Evolutionary conservation across 2,329 filamentous ascomycete species (phyloP).

Genomic region (Venturiaceae sp.): DNA sequence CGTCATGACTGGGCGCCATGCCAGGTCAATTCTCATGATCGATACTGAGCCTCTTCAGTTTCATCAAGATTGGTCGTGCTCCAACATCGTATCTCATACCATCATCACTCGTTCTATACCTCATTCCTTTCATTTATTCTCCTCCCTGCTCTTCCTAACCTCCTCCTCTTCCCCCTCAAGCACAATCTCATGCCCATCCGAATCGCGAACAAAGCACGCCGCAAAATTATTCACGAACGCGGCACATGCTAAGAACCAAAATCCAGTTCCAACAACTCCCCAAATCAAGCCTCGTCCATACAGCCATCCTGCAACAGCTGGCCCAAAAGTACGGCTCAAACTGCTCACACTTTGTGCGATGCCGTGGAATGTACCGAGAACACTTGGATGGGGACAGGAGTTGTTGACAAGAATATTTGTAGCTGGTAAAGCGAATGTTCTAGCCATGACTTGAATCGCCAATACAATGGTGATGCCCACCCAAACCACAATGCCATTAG

Average conservation of each 20-base stretch:
- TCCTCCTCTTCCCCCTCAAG: constrained; percentile 43
- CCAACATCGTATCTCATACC: background rate
- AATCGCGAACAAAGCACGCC: constrained; percentile 49
- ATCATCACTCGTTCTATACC: too few relatives aligned
- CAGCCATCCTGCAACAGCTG: constrained; percentile 48
- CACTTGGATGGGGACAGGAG: constrained; percentile 43
- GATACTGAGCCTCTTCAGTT: too few relatives aligned
- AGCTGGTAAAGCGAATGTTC: constrained; percentile 45
- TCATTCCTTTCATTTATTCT: background rate
- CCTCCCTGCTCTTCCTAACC: constrained; percentile 32
- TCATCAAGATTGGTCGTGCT: background rate
- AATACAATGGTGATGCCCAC: constrained; percentile 29
- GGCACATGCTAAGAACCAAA: constrained; percentile 45
- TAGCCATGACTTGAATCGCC: constrained; percentile 33
- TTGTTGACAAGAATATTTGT: constrained; percentile 53
- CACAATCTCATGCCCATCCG: constrained; percentile 56
- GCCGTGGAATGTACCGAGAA: constrained; percentile 48
- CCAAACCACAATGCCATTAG: constrained; percentile 32
- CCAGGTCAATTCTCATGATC: too few relatives aligned
- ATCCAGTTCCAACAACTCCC: constrained; percentile 49
- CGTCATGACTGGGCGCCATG: too few relatives aligned
- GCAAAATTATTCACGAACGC: constrained; percentile 40
- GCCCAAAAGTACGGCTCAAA: constrained; percentile 49
- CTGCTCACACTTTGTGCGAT: constrained; percentile 51
- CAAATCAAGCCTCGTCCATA: constrained; percentile 50